Evolutionary conservation across 2,329 filamentous ascomycete species (phyloP), one percentile per base, ranked within the genome.

Genomic region (Xylaria sp.): DNA sequence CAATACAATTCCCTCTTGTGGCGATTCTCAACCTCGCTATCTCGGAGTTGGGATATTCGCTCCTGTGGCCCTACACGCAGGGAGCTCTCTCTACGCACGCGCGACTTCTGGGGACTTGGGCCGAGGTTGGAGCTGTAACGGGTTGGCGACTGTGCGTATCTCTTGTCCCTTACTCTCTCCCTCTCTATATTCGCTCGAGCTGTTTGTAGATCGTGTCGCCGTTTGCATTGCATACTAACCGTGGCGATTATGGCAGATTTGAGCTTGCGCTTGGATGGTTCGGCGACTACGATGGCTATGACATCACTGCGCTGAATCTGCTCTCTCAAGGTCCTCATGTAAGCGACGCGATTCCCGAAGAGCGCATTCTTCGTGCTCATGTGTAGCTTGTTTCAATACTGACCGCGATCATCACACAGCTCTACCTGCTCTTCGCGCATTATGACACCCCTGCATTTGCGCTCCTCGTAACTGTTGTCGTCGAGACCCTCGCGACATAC

Each of bases 401-500:
- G 8, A 72, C 39, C 13, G 28, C 39, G 20, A 33, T 43, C 31
- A 28, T 20, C 33, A 39, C 52, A 54, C 72, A 90, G 88, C 88
- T 92, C 71, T 92, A 92, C 77, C 89, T 98, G 52, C 85, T 97
- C 33, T 85, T 86, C 36, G 89, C 89, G 62, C 97, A 97, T 83
- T 97, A 97, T 86, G 81, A 85, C 43, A 86, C 97, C 73, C 86
- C 87, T 31, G 83, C 87, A 31, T 80, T 83, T 62, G 91, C 91
- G 0, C 85, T 90, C 23, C 76, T 89, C 36, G 82, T 87, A 48
- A 89, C 89, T 43, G 86, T 94, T 60, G 79, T 82, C 41, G 91
- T 95, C 75, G 92, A 94, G 75, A 82, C 92, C 62, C 75, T 90
- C 68, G 89, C 92, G 2, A 88, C 89, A 51, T 90, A 90, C 51